These are phyloP conservation scores for Oryza coarctata DNA, from an alignment of 176 grass and related monocot genomes.

Conservation along the genomic window DNA sequence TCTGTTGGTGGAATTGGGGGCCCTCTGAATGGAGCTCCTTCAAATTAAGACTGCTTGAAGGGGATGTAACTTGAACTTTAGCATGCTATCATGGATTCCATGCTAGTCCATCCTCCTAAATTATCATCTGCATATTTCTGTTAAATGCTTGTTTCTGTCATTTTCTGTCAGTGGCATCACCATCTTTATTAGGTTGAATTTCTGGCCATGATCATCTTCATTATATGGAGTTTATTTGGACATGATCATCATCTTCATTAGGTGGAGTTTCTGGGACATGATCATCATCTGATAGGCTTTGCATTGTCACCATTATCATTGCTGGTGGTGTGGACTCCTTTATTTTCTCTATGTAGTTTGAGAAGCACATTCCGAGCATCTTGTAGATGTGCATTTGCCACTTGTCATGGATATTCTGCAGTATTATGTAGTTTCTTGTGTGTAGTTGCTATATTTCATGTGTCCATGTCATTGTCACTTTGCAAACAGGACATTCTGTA, in stretches of 20 bases:
- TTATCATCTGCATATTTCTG: constrained; percentile 59
- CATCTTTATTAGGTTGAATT: constrained; percentile 47
- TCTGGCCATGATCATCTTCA: constrained; percentile 54
- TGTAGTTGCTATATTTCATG: constrained; percentile 29
- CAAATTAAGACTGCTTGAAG: constrained; percentile 44
- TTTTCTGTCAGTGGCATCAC: constrained; percentile 44
- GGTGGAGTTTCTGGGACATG: constrained; percentile 36
- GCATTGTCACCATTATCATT: constrained; percentile 62
- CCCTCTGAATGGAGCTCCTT: constrained; percentile 52
- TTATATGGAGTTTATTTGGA: constrained; percentile 32
- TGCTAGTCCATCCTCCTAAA: constrained; percentile 43
- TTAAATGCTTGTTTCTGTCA: constrained; percentile 50
- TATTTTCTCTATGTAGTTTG: constrained; percentile 40
- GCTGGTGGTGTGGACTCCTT: constrained; percentile 31
- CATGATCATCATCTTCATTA: constrained; percentile 61
- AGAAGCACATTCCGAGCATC: constrained; percentile 33
- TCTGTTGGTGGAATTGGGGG: constrained; percentile 36
- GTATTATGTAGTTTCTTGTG: constrained; percentile 32
- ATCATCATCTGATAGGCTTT: constrained; percentile 53
- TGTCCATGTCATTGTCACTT: constrained; percentile 42
- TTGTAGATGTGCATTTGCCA: constrained; percentile 58
- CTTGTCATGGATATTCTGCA: constrained; percentile 35
- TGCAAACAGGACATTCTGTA: constrained; percentile 48
- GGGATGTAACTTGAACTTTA: constrained; percentile 63
- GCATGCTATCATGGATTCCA: constrained; percentile 68